Conservation (phyloP, 768 basidiomycete species). For the Tricholoma sp. region DNA sequence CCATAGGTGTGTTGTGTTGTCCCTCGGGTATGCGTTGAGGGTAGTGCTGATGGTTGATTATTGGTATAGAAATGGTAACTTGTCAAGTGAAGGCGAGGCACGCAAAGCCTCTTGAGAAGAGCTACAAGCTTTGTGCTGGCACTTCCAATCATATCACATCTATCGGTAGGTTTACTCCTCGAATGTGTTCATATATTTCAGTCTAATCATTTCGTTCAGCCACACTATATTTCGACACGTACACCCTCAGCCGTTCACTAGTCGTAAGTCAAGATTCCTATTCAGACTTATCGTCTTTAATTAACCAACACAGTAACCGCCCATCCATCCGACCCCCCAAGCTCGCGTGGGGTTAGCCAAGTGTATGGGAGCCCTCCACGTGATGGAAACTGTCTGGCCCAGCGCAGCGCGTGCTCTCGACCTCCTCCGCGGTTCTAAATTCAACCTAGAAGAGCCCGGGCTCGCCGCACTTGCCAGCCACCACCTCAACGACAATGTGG, state of each 20-base stretch:
- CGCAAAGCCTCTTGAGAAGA: slow-evolving; percentile 53
- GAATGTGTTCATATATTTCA: background rate
- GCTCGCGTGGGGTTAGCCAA: no score
- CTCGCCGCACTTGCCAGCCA: slow-evolving; percentile 17
- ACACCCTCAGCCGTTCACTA: slow-evolving; percentile 55
- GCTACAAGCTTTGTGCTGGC: slow-evolving; percentile 66
- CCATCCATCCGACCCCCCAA: slow-evolving; percentile 55
- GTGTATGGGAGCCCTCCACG: no score
- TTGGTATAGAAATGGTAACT: slow-evolving; percentile 10
- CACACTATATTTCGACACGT: slow-evolving; percentile 55
- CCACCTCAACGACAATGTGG: no score
- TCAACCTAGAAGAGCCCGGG: slow-evolving; percentile 23
- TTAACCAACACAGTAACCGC: slow-evolving; percentile 50
- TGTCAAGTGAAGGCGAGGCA: slow-evolving; percentile 45
- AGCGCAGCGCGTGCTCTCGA: slow-evolving; percentile 70
- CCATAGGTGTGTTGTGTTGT: slow-evolving; percentile 33
- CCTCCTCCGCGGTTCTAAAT: slow-evolving; percentile 62
- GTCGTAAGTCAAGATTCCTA: slow-evolving; percentile 60
- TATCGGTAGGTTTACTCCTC: slow-evolving; percentile 40
- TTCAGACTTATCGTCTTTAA: no score
- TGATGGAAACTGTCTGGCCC: slow-evolving; percentile 57
- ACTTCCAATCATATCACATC: slow-evolving; percentile 79
- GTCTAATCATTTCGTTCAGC: slow-evolving; percentile 30
- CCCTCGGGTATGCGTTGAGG: background rate
- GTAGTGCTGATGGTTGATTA: background rate